A percentile compares a stretch with the other conserved stretches of the same genome.
Evolutionary conservation across 176 grass and related monocot species (phyloP).

Genomic region (Oryza brachyantha): DNA sequence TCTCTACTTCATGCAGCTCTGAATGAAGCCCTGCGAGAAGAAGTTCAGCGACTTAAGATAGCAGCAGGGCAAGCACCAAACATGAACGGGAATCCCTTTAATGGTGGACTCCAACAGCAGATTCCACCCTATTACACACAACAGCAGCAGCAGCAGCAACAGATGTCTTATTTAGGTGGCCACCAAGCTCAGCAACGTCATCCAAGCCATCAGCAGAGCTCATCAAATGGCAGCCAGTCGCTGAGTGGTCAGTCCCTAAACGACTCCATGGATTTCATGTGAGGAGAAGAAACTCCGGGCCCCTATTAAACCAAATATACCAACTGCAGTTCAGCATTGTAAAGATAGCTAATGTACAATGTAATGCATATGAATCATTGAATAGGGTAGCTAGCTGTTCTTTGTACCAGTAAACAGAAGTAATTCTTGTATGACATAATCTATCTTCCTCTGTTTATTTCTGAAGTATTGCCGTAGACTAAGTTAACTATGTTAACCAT

Average conservation of each 20-base stretch:
- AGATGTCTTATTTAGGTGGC: conserved; percentile 53
- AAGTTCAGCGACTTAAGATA: conserved; percentile 86
- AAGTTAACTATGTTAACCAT: conserved; percentile 29
- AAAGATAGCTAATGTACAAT: conserved; percentile 61
- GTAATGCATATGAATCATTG: conserved; percentile 44
- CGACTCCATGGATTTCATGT: conserved; percentile 94
- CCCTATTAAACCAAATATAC: conserved; percentile 22
- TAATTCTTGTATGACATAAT: conserved; percentile 40
- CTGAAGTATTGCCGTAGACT: conserved; percentile 20
- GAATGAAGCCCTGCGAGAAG: conserved; percentile 74
- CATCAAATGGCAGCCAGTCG: conserved; percentile 59
- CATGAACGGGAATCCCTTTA: conserved; percentile 74
- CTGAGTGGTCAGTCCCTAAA: conserved; percentile 51
- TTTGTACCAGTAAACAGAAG: conserved; percentile 48
- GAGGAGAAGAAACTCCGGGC: conserved; percentile 35
- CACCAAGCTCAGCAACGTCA: conserved; percentile 52
- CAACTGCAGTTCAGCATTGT: conserved; percentile 47
- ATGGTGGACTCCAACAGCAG: conserved; percentile 54
- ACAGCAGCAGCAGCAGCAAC: conserved; percentile 40
- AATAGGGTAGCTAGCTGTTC: conserved; percentile 46
- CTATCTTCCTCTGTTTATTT: conserved; percentile 10
- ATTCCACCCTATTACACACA: conserved; percentile 55
- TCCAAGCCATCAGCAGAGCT: conserved; percentile 49
- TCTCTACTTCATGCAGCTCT: conserved; percentile 45
- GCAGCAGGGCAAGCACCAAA: conserved; percentile 68